These are phyloP conservation scores for Pelargonium citronellum DNA, from an alignment of 441 rosid genomes.

Conservation along the genomic window DNA sequence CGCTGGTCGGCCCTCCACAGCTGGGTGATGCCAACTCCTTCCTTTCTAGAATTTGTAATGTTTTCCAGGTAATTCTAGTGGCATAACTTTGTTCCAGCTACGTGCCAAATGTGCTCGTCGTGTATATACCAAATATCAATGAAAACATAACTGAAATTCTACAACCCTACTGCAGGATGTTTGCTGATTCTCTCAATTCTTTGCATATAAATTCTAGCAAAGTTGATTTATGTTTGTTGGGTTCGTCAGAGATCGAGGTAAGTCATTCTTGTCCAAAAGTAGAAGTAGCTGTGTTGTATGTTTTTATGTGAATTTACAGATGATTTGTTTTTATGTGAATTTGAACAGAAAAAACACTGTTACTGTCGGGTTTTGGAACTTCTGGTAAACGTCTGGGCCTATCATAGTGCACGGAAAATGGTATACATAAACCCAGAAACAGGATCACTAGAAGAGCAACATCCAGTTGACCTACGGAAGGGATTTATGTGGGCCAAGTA, in stretches of 20 bases:
- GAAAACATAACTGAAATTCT: conserved; percentile 2
- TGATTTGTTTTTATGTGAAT: conserved; percentile 13
- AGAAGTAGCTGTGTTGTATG: neutral
- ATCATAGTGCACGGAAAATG: conserved; percentile 83
- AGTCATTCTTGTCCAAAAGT: conserved; percentile 17
- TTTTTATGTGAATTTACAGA: conserved; percentile 9
- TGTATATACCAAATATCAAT: neutral
- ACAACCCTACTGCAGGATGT: conserved; percentile 56
- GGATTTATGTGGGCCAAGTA: conserved; percentile 76
- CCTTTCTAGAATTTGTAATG: conserved; percentile 84
- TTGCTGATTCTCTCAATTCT: conserved; percentile 81
- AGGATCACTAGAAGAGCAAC: conserved; percentile 72
- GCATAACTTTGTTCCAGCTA: neutral
- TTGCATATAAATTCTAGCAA: conserved; percentile 49
- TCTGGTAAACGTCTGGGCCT: conserved; percentile 90
- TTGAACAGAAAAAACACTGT: conserved; percentile 70
- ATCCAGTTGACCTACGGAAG: conserved; percentile 50
- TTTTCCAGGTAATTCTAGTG: conserved; percentile 57
- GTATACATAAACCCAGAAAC: conserved; percentile 76
- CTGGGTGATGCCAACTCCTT: conserved; percentile 99
- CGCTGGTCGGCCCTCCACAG: conserved; percentile 89
- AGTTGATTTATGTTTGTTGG: conserved; percentile 44
- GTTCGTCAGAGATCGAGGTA: conserved; percentile 75
- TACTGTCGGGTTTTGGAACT: conserved; percentile 83
- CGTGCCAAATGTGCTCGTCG: neutral